These are phyloP conservation scores for Saturnispora diversa DNA, from an alignment of 805 yeast genomes.

Conservation along the genomic window DNA sequence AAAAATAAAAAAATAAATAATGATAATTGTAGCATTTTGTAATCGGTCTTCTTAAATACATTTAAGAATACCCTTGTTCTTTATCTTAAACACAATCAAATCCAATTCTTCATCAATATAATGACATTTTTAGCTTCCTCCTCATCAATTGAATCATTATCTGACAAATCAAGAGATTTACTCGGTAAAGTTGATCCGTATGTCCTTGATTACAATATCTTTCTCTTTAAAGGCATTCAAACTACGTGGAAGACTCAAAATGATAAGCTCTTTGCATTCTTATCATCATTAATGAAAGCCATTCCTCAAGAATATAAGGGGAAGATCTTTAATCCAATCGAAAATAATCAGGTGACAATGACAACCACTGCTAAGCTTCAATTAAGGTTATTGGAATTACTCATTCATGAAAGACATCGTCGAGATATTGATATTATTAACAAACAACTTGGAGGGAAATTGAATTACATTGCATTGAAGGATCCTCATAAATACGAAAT, in stretches of 20 bases:
- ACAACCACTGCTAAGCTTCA: slow-evolving; percentile 31
- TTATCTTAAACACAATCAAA: too few species aligned
- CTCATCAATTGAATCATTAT: slow-evolving; percentile 11
- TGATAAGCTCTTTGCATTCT: slow-evolving; percentile 19
- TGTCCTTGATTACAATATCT: slow-evolving; percentile 33
- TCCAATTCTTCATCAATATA: too few species aligned
- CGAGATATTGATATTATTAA: slow-evolving; percentile 27
- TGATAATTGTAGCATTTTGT: too few species aligned
- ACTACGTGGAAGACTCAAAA: slow-evolving; percentile 18
- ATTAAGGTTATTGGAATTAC: slow-evolving; percentile 27
- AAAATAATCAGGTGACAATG: slow-evolving; percentile 13
- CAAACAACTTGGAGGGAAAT: slow-evolving; percentile 16
- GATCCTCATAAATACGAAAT: slow-evolving; percentile 29
- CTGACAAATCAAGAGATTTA: slow-evolving; percentile 12
- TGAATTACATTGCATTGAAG: slow-evolving; percentile 21
- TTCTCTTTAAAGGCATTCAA: slow-evolving; percentile 28
- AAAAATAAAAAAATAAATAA: too few species aligned
- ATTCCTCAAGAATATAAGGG: slow-evolving; percentile 23
- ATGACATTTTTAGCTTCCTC: slow-evolving; percentile 6
- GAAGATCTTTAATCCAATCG: slow-evolving; percentile 21
- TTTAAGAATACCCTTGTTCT: too few species aligned
- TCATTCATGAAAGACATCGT: slow-evolving; percentile 32
- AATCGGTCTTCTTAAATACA: too few species aligned
- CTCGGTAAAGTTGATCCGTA: slow-evolving; percentile 29
- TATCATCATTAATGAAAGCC: slow-evolving; percentile 17